These are phyloP conservation scores for Neurospora pannonica DNA, from an alignment of 495 filamentous ascomycete species.

Conservation along the genomic window DNA sequence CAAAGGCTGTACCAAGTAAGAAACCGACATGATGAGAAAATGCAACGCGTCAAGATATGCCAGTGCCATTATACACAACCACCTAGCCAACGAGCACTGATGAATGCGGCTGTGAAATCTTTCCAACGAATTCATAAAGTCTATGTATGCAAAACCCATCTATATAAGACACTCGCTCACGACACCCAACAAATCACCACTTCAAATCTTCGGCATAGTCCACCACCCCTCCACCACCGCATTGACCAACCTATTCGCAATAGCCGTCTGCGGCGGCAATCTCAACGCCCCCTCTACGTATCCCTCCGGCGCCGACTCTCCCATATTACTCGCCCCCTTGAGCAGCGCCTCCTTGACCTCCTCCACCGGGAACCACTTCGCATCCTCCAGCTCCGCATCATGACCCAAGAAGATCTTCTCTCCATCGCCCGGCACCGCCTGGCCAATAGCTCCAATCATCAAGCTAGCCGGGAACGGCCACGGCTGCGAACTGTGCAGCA, in stretches of 20 bases:
- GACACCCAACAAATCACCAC: not conserved
- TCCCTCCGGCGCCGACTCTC: conserved; percentile 48
- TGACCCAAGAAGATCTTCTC: conserved; percentile 76
- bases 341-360: conserved; percentile 57
- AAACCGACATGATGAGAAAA: not conserved
- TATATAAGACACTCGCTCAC: not conserved
- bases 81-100: not conserved
- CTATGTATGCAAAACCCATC: not conserved
- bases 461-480: conserved; percentile 59
- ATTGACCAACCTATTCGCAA: conserved; percentile 63
- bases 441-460: conserved; percentile 91
- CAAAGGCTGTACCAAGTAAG: no score
- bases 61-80: not conserved
- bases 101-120: not conserved
- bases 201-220: conserved; percentile 29
- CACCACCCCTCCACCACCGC: conserved; percentile 36
- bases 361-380: conserved; percentile 71
- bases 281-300: conserved; percentile 67
- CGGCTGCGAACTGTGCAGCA: conserved; percentile 88
- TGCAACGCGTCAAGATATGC: not conserved
- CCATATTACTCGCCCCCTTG: conserved; percentile 54
- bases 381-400: conserved; percentile 85
- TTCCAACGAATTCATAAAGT: not conserved
- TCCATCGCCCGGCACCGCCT: conserved; percentile 64
- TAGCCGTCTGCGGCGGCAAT: conserved; percentile 66